A percentile compares a stretch with the other conserved stretches of the same genome.
phyloP scores from a whole-genome alignment of 2,329 filamentous ascomycete species.

The Fusarium albosuccineum region DNA sequence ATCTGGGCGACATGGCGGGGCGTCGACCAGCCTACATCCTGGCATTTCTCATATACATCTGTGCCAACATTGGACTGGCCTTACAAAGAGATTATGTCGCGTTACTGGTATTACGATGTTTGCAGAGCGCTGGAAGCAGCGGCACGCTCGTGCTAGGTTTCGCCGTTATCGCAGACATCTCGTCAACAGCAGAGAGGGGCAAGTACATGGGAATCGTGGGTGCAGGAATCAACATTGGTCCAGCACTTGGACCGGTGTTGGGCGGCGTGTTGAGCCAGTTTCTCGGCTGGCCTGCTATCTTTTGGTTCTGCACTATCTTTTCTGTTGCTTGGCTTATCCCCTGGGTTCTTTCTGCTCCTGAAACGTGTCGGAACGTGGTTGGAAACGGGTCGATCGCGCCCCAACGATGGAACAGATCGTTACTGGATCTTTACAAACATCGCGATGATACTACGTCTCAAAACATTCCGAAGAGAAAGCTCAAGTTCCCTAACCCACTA shows the following conservation, averaged over 20 bases:
- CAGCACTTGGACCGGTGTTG: constrained; percentile 69
- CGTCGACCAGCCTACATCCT: constrained; percentile 72
- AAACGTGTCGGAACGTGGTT: constrained; percentile 71
- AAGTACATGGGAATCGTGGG: constrained; percentile 78
- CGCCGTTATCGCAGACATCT: constrained; percentile 79
- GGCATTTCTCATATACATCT: constrained; percentile 68
- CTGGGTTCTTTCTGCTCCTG: constrained; percentile 68
- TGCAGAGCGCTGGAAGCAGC: constrained; percentile 75
- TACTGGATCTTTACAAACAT: constrained; percentile 62
- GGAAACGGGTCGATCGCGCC: constrained; percentile 73
- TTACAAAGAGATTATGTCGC: constrained; percentile 69
- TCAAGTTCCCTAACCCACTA: constrained; percentile 69
- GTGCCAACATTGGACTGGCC: constrained; percentile 71
- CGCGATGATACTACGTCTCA: constrained; percentile 52
- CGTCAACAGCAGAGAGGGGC: constrained; percentile 76
- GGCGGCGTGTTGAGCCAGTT: constrained; percentile 74
- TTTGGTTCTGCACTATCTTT: constrained; percentile 76
- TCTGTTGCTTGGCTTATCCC: constrained; percentile 64
- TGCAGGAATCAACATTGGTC: constrained; percentile 68
- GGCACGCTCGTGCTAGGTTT: constrained; percentile 78
- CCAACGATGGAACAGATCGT: constrained; percentile 68
- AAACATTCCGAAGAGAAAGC: constrained; percentile 54
- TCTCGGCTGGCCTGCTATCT: constrained; percentile 76
- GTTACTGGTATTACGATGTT: constrained; percentile 70
- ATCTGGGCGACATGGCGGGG: constrained; percentile 71